A percentile compares a stretch with the other conserved stretches of the same genome.
These are phyloP conservation scores for Neoboletus subvelutipes DNA, from an alignment of 768 basidiomycete genomes.

Conservation along the genomic window DNA sequence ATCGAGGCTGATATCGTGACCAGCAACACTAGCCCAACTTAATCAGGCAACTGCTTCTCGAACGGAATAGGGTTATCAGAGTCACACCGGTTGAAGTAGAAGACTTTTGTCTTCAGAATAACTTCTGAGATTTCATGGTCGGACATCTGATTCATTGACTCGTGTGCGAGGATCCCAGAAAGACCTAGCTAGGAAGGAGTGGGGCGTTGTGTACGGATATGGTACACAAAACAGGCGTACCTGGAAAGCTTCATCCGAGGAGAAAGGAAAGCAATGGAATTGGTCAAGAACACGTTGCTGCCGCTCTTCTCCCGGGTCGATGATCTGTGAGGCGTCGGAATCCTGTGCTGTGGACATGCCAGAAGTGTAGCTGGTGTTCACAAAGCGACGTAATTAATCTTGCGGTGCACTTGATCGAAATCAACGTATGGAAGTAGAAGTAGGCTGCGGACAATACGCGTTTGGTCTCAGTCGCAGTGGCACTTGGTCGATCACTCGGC, in stretches of 20 bases:
- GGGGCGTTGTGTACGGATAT: not conserved
- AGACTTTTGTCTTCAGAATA: conserved; percentile 55
- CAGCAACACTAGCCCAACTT: conserved; percentile 30
- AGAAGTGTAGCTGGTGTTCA: not conserved
- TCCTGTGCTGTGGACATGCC: conserved; percentile 22
- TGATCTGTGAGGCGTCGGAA: conserved; percentile 6
- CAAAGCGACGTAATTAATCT: conserved; percentile 16
- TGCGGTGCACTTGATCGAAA: conserved; percentile 3
- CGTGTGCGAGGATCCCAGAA: conserved; percentile 49
- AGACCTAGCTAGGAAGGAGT: conserved; percentile 57
- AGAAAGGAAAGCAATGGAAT: conserved; percentile 52
- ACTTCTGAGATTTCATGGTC: conserved; percentile 46
- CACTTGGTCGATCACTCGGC: conserved; percentile 11
- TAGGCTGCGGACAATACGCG: not conserved
- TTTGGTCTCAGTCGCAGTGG: not conserved
- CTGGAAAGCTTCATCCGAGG: conserved; percentile 57
- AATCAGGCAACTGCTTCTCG: conserved; percentile 30
- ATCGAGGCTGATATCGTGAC: conserved; percentile 28
- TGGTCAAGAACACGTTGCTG: conserved; percentile 23
- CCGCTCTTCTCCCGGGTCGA: conserved; percentile 15
- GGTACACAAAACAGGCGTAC: conserved; percentile 35
- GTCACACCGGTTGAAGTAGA: conserved; percentile 67
- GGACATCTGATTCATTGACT: conserved; percentile 35
- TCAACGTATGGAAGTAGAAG: not conserved
- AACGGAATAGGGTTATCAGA: conserved; percentile 17